Evolutionary conservation across 768 basidiomycete species (phyloP).

Genomic region (Tylopilus sp.): DNA sequence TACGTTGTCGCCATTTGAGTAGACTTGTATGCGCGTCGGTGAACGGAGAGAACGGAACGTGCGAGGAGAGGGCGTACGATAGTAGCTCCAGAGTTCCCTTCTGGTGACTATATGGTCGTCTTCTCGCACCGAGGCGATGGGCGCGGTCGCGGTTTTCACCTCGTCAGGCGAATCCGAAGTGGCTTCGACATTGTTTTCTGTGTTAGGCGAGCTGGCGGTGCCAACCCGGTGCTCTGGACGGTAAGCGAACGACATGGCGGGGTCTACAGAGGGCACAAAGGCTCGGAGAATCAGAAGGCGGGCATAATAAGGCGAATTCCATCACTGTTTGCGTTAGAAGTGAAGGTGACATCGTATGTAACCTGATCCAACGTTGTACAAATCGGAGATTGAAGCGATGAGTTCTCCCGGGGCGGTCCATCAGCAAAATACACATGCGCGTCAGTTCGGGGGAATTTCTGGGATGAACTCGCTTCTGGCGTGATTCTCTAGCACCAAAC

Average conservation of each 20-base stretch:
- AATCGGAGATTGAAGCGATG: too few relatives aligned
- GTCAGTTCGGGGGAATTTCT: too few relatives aligned
- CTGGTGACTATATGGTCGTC: conserved; percentile 70
- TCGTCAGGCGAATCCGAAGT: conserved; percentile 8
- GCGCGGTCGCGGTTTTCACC: conserved; percentile 19
- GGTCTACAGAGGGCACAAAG: not conserved
- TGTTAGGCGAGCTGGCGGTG: not conserved
- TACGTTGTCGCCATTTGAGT: conserved; percentile 83
- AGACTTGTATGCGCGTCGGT: conserved; percentile 44
- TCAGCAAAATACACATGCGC: too few relatives aligned
- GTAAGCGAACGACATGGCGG: conserved; percentile 12
- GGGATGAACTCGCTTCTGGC: too few relatives aligned
- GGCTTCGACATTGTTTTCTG: conserved; percentile 3
- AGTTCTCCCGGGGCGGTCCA: too few relatives aligned
- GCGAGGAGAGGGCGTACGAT: conserved; percentile 43
- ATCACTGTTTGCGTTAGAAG: too few relatives aligned
- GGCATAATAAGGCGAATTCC: too few relatives aligned
- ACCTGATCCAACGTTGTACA: too few relatives aligned
- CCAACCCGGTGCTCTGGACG: not conserved
- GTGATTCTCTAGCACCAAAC: too few relatives aligned
- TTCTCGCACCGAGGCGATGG: conserved; percentile 40
- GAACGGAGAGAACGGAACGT: not conserved
- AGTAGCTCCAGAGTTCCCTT: conserved; percentile 78
- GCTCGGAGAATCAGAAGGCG: too few relatives aligned
- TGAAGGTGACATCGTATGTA: too few relatives aligned